Conservation (phyloP, 1,139 yeast genomes). For the Candida neerlandica region DNA sequence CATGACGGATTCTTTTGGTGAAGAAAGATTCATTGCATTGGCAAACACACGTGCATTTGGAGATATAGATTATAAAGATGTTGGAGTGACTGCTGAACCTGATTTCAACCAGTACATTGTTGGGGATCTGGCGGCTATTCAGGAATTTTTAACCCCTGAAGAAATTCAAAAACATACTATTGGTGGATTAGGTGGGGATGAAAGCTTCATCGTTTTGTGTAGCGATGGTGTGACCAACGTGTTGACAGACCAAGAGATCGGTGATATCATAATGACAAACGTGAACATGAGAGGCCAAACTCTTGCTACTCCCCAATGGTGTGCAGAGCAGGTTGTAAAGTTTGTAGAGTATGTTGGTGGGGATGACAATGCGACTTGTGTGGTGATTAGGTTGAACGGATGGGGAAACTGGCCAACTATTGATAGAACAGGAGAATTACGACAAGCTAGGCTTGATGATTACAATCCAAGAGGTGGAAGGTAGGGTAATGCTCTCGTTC, state of each 20-base stretch:
- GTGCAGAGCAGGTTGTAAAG: slow-evolving; percentile 82
- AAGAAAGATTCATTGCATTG: slow-evolving; percentile 76
- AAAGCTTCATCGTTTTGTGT: slow-evolving; percentile 73
- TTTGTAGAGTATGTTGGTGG: slow-evolving; percentile 89
- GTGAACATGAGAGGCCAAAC: slow-evolving; percentile 67
- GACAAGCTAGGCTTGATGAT: slow-evolving; percentile 72
- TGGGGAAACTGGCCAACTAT: slow-evolving; percentile 92
- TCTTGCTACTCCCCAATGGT: slow-evolving; percentile 78
- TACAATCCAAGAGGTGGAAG: slow-evolving; percentile 39
- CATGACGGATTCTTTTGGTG: slow-evolving; percentile 92
- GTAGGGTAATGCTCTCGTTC: slow-evolving; percentile 6
- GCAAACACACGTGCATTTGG: slow-evolving; percentile 97
- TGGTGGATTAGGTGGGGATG: slow-evolving; percentile 73
- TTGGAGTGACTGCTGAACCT: slow-evolving; percentile 92
- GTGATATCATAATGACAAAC: slow-evolving; percentile 77
- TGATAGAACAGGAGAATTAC: slow-evolving; percentile 79
- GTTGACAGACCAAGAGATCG: slow-evolving; percentile 87
- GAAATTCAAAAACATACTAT: slow-evolving; percentile 47
- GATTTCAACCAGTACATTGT: slow-evolving; percentile 70
- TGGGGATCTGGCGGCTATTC: slow-evolving; percentile 51
- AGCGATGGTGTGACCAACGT: slow-evolving; percentile 87
- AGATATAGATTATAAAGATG: slow-evolving; percentile 73
- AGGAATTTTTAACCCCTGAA: slow-evolving; percentile 31
- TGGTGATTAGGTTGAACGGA: slow-evolving; percentile 76
- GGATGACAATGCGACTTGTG: slow-evolving; percentile 91